Evolutionary conservation across 176 grass and related monocot species (phyloP).

Genomic region (Carex kokanica): DNA sequence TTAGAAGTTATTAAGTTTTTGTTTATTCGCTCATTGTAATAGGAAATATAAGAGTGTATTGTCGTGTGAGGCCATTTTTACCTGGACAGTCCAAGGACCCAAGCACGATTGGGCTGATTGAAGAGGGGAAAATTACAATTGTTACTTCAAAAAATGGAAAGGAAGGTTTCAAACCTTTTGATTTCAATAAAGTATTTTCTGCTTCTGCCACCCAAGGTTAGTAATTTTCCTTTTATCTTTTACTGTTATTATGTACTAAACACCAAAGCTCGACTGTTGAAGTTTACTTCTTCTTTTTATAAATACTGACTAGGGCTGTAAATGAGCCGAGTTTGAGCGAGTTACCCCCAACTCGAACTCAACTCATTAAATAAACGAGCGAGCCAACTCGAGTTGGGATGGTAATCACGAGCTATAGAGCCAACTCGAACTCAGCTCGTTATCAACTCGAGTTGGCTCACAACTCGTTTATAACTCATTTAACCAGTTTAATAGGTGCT

Average conservation of each 20-base stretch:
- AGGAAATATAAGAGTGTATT: conserved; percentile 99
- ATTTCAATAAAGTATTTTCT: conserved; percentile 79
- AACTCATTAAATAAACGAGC: too few relatives aligned
- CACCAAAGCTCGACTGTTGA: not conserved
- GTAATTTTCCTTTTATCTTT: not conserved
- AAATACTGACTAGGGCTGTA: too few relatives aligned
- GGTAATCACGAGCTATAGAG: too few relatives aligned
- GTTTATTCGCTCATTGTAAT: conserved; percentile 26
- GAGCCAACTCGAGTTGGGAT: too few relatives aligned
- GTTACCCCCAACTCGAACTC: too few relatives aligned
- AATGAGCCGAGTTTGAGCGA: too few relatives aligned
- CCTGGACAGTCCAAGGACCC: conserved; percentile 54
- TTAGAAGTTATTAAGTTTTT: not conserved
- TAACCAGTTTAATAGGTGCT: too few relatives aligned
- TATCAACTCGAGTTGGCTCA: too few relatives aligned
- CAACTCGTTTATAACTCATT: too few relatives aligned
- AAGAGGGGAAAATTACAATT: conserved; percentile 81
- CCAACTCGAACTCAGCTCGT: too few relatives aligned
- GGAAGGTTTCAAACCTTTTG: conserved; percentile 74
- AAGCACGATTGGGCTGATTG: conserved; percentile 63
- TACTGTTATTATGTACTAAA: not conserved
- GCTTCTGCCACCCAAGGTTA: conserved; percentile 77
- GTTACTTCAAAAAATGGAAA: conserved; percentile 75
- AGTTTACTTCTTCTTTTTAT: not conserved
- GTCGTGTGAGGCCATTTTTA: conserved; percentile 81